These are phyloP conservation scores for Polygonum maritimum DNA, from an alignment of 148 eudicot species.

Conservation along the genomic window DNA sequence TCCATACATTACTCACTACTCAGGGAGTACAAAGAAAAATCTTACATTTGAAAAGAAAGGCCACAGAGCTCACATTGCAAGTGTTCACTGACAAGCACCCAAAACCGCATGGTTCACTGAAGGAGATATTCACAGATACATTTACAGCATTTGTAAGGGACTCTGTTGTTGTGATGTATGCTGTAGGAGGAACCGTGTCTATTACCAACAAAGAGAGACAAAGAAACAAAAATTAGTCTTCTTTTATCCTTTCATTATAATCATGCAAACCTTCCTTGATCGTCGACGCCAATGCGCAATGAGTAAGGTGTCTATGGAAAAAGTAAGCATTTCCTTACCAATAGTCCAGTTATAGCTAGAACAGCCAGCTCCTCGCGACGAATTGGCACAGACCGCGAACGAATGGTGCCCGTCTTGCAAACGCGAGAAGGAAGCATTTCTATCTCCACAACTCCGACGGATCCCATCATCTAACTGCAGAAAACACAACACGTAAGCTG, in stretches of 20 bases:
- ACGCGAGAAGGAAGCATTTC: conserved; percentile 32
- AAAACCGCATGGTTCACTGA: conserved; percentile 73
- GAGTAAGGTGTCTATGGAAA: neutral
- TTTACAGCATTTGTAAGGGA: conserved; percentile 51
- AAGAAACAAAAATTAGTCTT: neutral
- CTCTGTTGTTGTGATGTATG: conserved; percentile 46
- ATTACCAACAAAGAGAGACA: conserved; percentile 21
- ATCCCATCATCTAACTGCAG: conserved; percentile 63
- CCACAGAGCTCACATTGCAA: conserved; percentile 78
- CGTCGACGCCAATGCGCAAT: neutral
- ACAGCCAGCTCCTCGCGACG: conserved; percentile 48
- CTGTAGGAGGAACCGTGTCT: conserved; percentile 87
- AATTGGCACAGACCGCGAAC: conserved; percentile 61
- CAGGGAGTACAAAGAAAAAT: neutral
- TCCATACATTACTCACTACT: neutral
- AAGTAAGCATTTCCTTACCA: conserved; percentile 33
- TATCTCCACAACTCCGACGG: conserved; percentile 45
- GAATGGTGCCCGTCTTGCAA: conserved; percentile 72
- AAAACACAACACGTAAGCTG: neutral
- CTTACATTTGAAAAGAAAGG: neutral
- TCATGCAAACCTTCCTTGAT: neutral
- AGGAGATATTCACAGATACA: conserved; percentile 57
- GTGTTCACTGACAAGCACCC: conserved; percentile 60
- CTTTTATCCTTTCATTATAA: neutral
- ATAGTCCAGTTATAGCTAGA: conserved; percentile 73